Conservation (phyloP, 2,329 filamentous ascomycete species). For the Colletotrichum tropicale region DNA sequence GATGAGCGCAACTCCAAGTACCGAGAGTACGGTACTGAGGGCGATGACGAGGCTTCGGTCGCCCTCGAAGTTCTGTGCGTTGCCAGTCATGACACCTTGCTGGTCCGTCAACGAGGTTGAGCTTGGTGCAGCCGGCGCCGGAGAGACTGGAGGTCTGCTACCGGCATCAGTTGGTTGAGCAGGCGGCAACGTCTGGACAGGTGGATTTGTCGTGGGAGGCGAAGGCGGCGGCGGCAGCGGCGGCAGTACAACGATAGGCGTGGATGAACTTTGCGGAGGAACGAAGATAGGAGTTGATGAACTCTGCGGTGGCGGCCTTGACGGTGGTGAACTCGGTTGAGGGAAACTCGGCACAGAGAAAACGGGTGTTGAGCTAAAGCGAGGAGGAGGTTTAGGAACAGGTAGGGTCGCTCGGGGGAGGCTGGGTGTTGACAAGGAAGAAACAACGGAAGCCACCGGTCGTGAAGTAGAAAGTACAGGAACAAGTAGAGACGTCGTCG, state of each 20-base stretch:
- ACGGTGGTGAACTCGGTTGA: not conserved
- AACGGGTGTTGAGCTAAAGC: not conserved
- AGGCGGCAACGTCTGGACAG: not conserved
- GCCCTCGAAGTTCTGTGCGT: slow-evolving; percentile 21
- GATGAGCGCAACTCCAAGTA: slow-evolving; percentile 45
- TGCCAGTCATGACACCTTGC: slow-evolving; percentile 6
- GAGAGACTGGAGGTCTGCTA: not conserved
- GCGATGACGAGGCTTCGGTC: slow-evolving; percentile 52
- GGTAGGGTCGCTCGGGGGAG: not conserved
- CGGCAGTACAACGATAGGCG: not conserved
- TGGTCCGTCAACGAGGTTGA: slow-evolving; percentile 3
- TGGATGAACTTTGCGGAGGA: not conserved
- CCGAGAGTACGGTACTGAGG: slow-evolving; percentile 53
- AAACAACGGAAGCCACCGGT: not conserved
- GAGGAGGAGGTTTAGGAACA: not conserved
- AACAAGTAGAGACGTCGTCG: not conserved
- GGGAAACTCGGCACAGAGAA: not conserved
- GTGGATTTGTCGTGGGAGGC: not conserved
- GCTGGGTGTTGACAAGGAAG: not conserved
- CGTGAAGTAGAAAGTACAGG: not conserved
- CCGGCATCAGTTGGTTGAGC: slow-evolving; percentile 12
- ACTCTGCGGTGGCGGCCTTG: not conserved
- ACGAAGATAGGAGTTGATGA: not conserved
- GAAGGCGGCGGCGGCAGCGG: not conserved
- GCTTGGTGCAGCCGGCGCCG: slow-evolving; percentile 5